phyloP scores from a whole-genome alignment of 2,329 filamentous ascomycete species.

The Davidsoniella virescens region DNA sequence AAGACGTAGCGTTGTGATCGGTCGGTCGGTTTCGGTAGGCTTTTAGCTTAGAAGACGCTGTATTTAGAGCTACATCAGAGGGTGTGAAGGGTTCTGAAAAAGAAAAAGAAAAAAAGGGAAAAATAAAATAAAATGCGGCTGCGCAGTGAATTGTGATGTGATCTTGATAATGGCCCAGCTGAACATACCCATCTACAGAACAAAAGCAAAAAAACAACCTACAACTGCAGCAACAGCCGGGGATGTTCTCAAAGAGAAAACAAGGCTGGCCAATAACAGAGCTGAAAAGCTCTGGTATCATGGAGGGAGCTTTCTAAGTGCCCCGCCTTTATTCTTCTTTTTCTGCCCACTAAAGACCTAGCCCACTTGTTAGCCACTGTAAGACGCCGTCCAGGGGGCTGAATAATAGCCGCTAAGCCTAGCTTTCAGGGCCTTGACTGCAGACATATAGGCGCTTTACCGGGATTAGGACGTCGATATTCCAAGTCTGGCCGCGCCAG shows the following conservation, averaged over 20 bases:
- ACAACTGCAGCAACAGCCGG: no score
- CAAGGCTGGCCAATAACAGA: conserved; percentile 8
- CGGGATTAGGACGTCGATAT: not conserved
- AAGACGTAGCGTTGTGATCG: not conserved
- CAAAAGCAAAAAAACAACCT: no score
- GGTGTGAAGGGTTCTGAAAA: not conserved
- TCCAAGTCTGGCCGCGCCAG: not conserved
- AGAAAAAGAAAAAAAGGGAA: conserved; percentile 1
- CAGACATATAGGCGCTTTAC: not conserved
- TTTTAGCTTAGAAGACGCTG: not conserved
- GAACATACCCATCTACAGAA: not conserved
- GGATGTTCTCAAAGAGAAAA: not conserved
- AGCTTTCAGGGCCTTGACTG: no score
- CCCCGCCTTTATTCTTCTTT: no score
- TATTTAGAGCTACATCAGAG: not conserved
- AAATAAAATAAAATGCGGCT: not conserved
- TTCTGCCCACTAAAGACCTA: no score
- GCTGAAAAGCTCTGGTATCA: not conserved
- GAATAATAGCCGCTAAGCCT: no score
- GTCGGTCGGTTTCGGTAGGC: not conserved
- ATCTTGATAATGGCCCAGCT: not conserved
- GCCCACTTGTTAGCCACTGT: no score
- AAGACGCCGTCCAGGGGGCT: no score
- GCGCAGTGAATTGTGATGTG: not conserved
- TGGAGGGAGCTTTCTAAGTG: not conserved